phyloP scores from a whole-genome alignment of 768 basidiomycete species.

The Chiua virens region DNA sequence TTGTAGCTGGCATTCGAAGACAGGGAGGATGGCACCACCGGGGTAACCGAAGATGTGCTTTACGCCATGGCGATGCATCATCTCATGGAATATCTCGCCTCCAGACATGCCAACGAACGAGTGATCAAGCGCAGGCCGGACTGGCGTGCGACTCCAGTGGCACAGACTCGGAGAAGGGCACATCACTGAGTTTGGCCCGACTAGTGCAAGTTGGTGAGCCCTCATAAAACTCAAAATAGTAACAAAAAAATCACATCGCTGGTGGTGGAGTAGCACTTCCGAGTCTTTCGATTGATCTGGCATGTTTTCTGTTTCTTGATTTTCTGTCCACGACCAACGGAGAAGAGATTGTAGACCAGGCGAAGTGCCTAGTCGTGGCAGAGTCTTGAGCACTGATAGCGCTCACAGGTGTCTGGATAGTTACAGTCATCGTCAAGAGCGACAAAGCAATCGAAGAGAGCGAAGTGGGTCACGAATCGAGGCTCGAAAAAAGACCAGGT shows the following conservation, averaged over 20 bases:
- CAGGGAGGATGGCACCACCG: conserved; percentile 95
- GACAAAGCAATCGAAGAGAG: too few relatives aligned
- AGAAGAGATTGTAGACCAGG: too few relatives aligned
- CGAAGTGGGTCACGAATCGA: too few relatives aligned
- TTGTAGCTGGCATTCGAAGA: conserved; percentile 99
- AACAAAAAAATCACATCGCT: conserved; percentile 55
- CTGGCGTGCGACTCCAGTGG: conserved; percentile 40
- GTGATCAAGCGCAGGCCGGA: conserved; percentile 63
- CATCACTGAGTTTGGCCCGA: conserved; percentile 39
- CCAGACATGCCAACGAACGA: conserved; percentile 94
- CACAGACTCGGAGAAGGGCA: conserved; percentile 36
- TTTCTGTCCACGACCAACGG: too few relatives aligned
- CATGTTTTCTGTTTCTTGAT: too few relatives aligned
- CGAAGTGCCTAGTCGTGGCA: too few relatives aligned
- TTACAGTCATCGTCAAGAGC: too few relatives aligned
- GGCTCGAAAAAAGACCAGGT: too few relatives aligned
- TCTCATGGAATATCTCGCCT: conserved; percentile 98
- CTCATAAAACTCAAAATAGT: conserved; percentile 43
- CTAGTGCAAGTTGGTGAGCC: conserved; percentile 55
- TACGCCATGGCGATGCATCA: conserved; percentile 97
- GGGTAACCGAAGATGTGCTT: conserved; percentile 98
- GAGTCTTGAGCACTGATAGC: too few relatives aligned
- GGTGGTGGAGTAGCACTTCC: too few relatives aligned
- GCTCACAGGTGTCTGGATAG: too few relatives aligned
- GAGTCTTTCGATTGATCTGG: too few relatives aligned